Base-by-base conservation (phyloP, 768 basidiomycete species). In the Cantharellus cinnabarinus region DNA sequence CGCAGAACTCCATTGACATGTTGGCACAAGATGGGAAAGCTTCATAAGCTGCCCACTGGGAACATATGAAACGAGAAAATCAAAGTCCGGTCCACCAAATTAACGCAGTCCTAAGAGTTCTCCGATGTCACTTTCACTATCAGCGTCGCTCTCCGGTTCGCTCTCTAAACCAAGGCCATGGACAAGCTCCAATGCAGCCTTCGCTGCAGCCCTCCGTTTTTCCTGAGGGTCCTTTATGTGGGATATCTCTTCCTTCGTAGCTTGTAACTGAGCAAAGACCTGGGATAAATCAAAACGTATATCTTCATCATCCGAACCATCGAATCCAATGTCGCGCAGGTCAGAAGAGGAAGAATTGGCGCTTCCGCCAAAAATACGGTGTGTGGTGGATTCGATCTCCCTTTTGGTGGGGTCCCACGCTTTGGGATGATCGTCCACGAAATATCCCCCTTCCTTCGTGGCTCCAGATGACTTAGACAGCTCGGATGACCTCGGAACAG, bases 171-270 rank as follows among this genome's bases (percentile, higher is more conserved):
- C 73, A 58, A 87, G 69, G 2, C 83, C 85, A 68, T 85, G 82
- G 3, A 81, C 83, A 56, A 88, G 68, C 0, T 82, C 82, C 0
- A 88, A 71, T 34, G 85, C 83, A 29, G 84, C 82, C 52, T 73
- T 72, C 4, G 85, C 85, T 0, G 85, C 85, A 35, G 83, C 80
- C 64, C 72, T 77, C 63, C 81, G 72, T 63, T 79, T 72, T 69
- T 83, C 82, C 34, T 73, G 74, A 63, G 81, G 78, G 65, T 81
- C 74, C 3, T 72, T 70, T 70, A 88, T 83, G 5, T 72, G 75
- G 34, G 79, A 74, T 63, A 88, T 86, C 71, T 88, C 83, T 34
- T 77, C 78, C 66, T 83, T 84, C 76, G 85, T 77, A 56, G 76
- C 77, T 64, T 83, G 79, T 41, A 88, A 71, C 1, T 77, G 76